phyloP scores from a whole-genome alignment of 257 asterid species.

The Agastache rugosa region DNA sequence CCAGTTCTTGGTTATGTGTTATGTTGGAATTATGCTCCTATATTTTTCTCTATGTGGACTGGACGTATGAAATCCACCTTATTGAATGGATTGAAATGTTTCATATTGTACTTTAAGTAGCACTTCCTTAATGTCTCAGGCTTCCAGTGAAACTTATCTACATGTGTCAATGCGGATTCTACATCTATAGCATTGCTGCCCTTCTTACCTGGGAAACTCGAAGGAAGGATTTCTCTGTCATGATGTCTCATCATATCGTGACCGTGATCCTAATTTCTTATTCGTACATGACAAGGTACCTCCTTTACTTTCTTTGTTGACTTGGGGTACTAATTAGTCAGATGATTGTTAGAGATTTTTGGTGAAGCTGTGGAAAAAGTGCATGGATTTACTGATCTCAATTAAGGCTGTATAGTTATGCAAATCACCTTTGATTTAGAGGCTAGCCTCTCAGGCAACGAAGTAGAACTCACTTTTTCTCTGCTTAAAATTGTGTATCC shows the following conservation, averaged over 20 bases:
- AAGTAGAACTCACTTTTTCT: neutral
- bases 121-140: conserved; percentile 50
- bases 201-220: conserved; percentile 95
- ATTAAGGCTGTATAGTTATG: conserved; percentile 10
- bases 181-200: conserved; percentile 78
- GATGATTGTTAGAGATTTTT: conserved; percentile 22
- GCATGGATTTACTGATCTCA: conserved; percentile 18
- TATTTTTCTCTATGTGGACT: neutral
- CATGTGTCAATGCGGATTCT: conserved; percentile 98
- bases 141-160: conserved; percentile 65
- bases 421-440: conserved; percentile 12
- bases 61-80: conserved; percentile 23
- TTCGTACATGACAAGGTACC: conserved; percentile 79
- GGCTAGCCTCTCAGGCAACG: neutral
- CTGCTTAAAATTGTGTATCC: neutral
- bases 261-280: conserved; percentile 73
- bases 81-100: conserved; percentile 16
- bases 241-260: conserved; percentile 92
- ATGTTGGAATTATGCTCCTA: conserved; percentile 1
- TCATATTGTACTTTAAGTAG: conserved; percentile 24
- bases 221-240: conserved; percentile 85
- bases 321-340: conserved; percentile 27
- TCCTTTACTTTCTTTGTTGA: conserved; percentile 28
- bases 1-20: neutral
- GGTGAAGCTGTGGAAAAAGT: conserved; percentile 23